phyloP scores from a whole-genome alignment of 495 filamentous ascomycete species.

The Ascobolus immersus region DNA sequence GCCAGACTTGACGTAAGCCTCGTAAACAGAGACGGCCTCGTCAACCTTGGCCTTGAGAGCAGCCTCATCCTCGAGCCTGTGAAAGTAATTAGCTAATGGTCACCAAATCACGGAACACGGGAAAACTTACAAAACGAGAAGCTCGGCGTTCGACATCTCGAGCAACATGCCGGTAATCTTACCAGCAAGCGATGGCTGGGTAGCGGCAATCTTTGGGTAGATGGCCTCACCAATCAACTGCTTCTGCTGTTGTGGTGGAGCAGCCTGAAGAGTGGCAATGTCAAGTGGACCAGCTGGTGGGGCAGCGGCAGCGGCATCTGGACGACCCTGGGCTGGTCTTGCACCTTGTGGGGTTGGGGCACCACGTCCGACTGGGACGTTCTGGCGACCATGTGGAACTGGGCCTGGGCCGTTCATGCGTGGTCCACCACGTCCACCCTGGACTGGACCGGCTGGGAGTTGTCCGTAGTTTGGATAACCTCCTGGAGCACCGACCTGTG shows the following conservation, averaged over 20 bases:
- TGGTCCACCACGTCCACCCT: slow-evolving; percentile 13
- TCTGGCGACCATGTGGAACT: neutral
- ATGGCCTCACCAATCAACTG: slow-evolving; percentile 91
- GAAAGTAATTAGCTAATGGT: slow-evolving; percentile 11
- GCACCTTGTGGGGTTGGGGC: slow-evolving; percentile 2
- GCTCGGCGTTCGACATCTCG: slow-evolving; percentile 92
- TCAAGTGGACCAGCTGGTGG: slow-evolving; percentile 24
- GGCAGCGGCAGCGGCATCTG: slow-evolving; percentile 17
- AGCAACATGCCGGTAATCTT: slow-evolving; percentile 99
- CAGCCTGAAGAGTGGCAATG: slow-evolving; percentile 15
- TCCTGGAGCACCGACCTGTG: slow-evolving; percentile 17
- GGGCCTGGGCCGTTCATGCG: neutral
- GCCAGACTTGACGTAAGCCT: slow-evolving; percentile 88
- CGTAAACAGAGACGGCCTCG: slow-evolving; percentile 86
- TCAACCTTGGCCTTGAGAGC: slow-evolving; percentile 86
- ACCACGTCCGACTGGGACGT: slow-evolving; percentile 18
- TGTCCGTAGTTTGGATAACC: slow-evolving; percentile 18
- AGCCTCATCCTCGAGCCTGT: slow-evolving; percentile 65
- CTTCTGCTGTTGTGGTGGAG: slow-evolving; percentile 58
- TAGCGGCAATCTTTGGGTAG: slow-evolving; percentile 85
- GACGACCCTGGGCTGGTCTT: slow-evolving; percentile 12
- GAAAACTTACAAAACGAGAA: slow-evolving; percentile 84
- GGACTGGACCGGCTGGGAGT: slow-evolving; percentile 11
- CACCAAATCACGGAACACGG: neutral
- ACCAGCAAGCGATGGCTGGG: slow-evolving; percentile 83